Evolutionary conservation across 768 basidiomycete genomes (phyloP).

Genomic region (Naganishia onofrii): DNA sequence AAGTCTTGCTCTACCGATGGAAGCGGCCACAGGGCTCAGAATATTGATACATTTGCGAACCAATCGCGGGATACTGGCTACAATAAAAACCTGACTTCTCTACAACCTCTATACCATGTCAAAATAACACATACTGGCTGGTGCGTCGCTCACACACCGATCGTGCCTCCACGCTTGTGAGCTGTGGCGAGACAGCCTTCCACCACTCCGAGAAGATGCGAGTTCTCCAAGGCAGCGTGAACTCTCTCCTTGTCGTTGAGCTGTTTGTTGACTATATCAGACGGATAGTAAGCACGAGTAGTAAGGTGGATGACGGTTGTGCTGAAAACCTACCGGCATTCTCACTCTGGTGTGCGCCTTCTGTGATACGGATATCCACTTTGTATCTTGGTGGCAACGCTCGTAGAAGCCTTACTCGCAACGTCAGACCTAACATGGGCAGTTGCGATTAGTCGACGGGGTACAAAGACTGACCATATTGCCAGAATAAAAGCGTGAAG

Average conservation of each 20-base stretch:
- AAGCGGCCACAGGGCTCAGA: no score
- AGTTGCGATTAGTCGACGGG: background rate
- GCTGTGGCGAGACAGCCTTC: slow-evolving; percentile 68
- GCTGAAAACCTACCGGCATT: slow-evolving; percentile 63
- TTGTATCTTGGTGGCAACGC: slow-evolving; percentile 90
- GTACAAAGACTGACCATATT: background rate
- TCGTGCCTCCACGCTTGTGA: slow-evolving; percentile 49
- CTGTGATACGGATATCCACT: slow-evolving; percentile 86
- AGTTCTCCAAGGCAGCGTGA: slow-evolving; percentile 92
- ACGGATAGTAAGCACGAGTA: background rate
- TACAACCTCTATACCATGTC: background rate
- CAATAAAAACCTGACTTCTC: background rate
- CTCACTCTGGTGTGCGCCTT: slow-evolving; percentile 95
- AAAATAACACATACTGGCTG: background rate
- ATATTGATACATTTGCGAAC: background rate
- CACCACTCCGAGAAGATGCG: slow-evolving; percentile 75
- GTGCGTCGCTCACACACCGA: background rate
- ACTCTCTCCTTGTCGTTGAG: slow-evolving; percentile 98
- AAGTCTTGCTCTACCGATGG: no score
- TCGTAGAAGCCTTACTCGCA: slow-evolving; percentile 83
- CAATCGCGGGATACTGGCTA: background rate
- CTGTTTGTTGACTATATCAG: slow-evolving; percentile 82
- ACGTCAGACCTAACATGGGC: slow-evolving; percentile 70
- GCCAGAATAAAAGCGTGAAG: background rate
- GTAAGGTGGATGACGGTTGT: background rate